phyloP scores from a whole-genome alignment of 495 filamentous ascomycete genomes.

The Aspergillus taichungensis region DNA sequence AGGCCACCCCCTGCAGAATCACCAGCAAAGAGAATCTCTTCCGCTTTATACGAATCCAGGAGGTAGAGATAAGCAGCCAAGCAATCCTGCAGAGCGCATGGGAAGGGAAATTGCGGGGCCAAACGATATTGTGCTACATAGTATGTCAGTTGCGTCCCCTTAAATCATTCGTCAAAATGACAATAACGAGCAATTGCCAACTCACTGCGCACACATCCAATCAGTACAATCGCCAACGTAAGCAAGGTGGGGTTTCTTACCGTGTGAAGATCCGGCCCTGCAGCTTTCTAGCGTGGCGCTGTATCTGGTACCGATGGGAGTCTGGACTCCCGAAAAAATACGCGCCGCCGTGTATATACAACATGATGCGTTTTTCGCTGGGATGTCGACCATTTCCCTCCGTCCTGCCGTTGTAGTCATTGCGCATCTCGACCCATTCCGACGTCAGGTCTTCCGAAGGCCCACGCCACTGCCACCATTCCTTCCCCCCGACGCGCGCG shows the following conservation, averaged over 20 bases:
- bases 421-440: constrained; percentile 94
- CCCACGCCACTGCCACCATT: constrained; percentile 92
- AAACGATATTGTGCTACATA: constrained; percentile 64
- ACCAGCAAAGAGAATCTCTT: constrained; percentile 73
- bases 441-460: constrained; percentile 55
- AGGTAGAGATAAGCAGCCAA: constrained; percentile 79
- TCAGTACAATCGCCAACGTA: constrained; percentile 11
- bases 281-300: constrained; percentile 87
- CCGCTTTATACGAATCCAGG: constrained; percentile 60
- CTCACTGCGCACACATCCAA: constrained; percentile 24
- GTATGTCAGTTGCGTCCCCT: constrained; percentile 5
- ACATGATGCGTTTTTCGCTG: constrained; percentile 66
- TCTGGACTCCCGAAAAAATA: constrained; percentile 89
- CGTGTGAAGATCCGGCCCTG: constrained; percentile 81
- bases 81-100: constrained; percentile 83
- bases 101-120: constrained; percentile 90
- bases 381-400: constrained; percentile 20
- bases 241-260: constrained; percentile 13
- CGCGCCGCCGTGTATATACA: constrained; percentile 84
- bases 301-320: constrained; percentile 92
- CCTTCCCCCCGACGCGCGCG: constrained; percentile 63
- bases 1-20: constrained; percentile 90
- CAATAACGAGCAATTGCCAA: not conserved
- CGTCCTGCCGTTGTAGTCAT: constrained; percentile 65
- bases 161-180: not conserved